Evolutionary conservation across 306 rosid genomes (phyloP).

Genomic region (Corylus americana): DNA sequence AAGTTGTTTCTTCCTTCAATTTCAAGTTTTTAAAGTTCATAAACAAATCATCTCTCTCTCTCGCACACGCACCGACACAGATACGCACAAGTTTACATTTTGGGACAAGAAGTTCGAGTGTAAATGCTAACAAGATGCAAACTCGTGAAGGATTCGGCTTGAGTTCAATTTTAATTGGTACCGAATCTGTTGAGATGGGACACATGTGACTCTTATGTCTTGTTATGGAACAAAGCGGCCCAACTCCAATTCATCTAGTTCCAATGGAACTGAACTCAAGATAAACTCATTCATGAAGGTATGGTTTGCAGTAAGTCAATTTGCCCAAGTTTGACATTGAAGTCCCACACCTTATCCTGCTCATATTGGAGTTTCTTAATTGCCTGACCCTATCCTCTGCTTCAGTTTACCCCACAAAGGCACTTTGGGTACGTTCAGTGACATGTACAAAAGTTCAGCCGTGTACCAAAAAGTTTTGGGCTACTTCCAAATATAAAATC

Average conservation of each 20-base stretch:
- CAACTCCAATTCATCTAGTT: too few species aligned
- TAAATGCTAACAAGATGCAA: neutral
- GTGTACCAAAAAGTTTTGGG: neutral
- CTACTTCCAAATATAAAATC: neutral
- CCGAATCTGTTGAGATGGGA: too few species aligned
- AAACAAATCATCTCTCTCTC: neutral
- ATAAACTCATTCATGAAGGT: neutral
- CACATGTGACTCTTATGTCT: too few species aligned
- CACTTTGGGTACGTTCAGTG: neutral
- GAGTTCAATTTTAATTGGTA: too few species aligned
- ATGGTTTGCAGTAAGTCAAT: neutral
- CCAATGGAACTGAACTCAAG: too few species aligned
- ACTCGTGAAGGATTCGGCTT: neutral
- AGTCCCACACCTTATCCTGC: neutral
- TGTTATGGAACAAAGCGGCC: too few species aligned
- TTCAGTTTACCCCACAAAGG: neutral
- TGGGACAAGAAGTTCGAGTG: too few species aligned
- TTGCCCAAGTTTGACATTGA: neutral
- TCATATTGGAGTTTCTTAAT: neutral
- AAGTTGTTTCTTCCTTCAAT: constrained; percentile 31
- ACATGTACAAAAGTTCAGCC: neutral
- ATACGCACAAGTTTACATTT: too few species aligned
- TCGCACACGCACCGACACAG: neutral
- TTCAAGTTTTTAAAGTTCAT: constrained; percentile 38
- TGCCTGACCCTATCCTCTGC: neutral